A percentile compares a stretch with the other conserved stretches of the same genome.
These are phyloP conservation scores for Neoboletus subvelutipes DNA, from an alignment of 768 basidiomycete genomes.

Conservation along the genomic window DNA sequence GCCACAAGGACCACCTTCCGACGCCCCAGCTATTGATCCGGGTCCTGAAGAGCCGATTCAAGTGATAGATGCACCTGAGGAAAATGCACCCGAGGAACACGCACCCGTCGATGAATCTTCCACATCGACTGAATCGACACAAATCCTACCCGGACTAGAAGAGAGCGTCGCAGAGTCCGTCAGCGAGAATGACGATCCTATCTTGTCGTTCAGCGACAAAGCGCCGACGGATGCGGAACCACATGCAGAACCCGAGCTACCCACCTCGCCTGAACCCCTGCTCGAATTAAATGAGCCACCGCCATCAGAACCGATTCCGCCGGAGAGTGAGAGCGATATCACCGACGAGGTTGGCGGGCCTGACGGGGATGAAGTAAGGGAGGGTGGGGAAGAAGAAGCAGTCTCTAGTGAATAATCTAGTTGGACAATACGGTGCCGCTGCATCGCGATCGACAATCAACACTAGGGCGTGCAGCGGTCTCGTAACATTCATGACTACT, in stretches of 20 bases:
- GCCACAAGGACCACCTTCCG: background rate
- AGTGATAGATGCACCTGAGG: slow-evolving; percentile 1
- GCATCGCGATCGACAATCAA: slow-evolving; percentile 12
- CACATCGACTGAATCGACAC: slow-evolving; percentile 2
- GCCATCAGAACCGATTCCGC: slow-evolving; percentile 32
- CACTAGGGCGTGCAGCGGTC: background rate
- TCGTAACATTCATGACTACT: slow-evolving; percentile 4
- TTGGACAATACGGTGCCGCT: slow-evolving; percentile 21
- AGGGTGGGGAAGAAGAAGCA: slow-evolving; percentile 17
- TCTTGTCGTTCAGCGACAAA: slow-evolving; percentile 1
- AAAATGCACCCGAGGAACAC: background rate
- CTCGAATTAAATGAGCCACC: slow-evolving; percentile 33
- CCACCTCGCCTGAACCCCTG: slow-evolving; percentile 2
- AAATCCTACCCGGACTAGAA: slow-evolving; percentile 2
- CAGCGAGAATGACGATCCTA: slow-evolving; percentile 8
- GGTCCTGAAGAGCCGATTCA: slow-evolving; percentile 9
- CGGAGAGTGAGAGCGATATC: slow-evolving; percentile 37
- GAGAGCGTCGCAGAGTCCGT: background rate
- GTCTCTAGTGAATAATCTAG: slow-evolving; percentile 5
- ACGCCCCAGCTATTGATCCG: slow-evolving; percentile 8
- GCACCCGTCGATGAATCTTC: background rate
- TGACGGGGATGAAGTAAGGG: slow-evolving; percentile 21
- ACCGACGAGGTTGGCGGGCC: slow-evolving; percentile 28
- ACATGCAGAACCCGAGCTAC: slow-evolving; percentile 8
- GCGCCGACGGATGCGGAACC: background rate